Evolutionary conservation across 164 flowering plant species (phyloP), one percentile per base, ranked within the genome.

Genomic region (Magnolia officinalis): DNA sequence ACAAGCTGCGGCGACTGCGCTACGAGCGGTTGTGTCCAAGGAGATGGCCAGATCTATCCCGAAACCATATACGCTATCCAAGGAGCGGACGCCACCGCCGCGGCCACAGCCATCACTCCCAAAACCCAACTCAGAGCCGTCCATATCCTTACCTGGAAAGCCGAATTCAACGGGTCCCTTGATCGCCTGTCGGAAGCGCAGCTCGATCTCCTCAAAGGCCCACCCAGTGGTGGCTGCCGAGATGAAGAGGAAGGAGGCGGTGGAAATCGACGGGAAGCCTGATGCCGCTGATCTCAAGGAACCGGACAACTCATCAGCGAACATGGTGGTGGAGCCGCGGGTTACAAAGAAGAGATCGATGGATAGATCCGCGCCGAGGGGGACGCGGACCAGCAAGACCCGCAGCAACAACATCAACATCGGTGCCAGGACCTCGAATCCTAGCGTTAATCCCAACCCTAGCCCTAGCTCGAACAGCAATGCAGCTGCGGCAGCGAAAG

Each of bases 21-120:
- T 92, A 1, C 83, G 92, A n/a, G 63, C 73, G 29, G 79, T 90
- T 2, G 81, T 92, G 37, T 75, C 81, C 1, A 76, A 78, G 26
- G 86, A 94, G 58, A 72, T 86, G 72, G 73, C 83, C 21, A 64
- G 69, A 52, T 8, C 29, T 13, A 75, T 63, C 7, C 61, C 50
- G 19, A 77, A 71, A 20, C 61, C 61, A 11, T 16, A 55, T 16
- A 2, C 3, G 61, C 61, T 8, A 19, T 20, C 64, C 9, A 23
- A 29, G 70, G 55, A 74, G 14, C 71, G 23, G 24, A 49, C 68
- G 7, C 72, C 79, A 1, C 67, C 76, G 13, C 80, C 50, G 73
- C 61, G 61, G 61, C 61, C 61, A 11, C 45, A 37, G 45, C 59
- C n/a, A 11, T n/a, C 37, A 19, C 71, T 26, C 14, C 71, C n/a